A percentile compares a stretch with the other conserved stretches of the same genome.
Conservation (phyloP, 176 grass and related monocot species). For the Thinopyrum elongatum region DNA sequence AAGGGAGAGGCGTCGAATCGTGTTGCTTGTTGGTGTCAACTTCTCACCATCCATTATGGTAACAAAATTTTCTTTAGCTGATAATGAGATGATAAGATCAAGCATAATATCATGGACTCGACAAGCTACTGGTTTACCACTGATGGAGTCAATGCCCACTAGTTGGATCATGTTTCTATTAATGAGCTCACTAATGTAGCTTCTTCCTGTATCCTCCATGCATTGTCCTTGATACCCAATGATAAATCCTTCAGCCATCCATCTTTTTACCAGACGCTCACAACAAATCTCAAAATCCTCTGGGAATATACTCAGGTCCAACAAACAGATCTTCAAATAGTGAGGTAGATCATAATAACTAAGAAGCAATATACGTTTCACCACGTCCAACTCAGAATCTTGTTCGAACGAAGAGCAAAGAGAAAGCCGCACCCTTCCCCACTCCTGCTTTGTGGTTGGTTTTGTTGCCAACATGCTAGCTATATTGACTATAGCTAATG, state of each 20-base stretch:
- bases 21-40: not conserved
- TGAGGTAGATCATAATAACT: not conserved
- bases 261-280: not conserved
- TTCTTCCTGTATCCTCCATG: not conserved
- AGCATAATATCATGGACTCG: conserved; percentile 39
- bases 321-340: too few relatives aligned
- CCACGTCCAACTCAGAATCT: not conserved
- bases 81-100: conserved; percentile 27
- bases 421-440: not conserved
- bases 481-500: not conserved
- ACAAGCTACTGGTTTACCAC: not conserved
- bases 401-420: not conserved
- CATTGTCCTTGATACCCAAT: not conserved
- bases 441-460: not conserved
- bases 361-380: not conserved
- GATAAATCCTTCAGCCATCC: not conserved
- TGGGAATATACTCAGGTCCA: too few relatives aligned
- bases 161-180: too few relatives aligned
- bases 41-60: conserved; percentile 4
- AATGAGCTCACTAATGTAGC: too few relatives aligned
- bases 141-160: not conserved
- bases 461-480: not conserved
- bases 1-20: conserved; percentile 10
- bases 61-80: conserved; percentile 33
- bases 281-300: too few relatives aligned